A percentile compares a stretch with the other conserved stretches of the same genome.
Conservation (phyloP, 192 early-diverging fungal genomes). For the Obelidium mucronatum region DNA sequence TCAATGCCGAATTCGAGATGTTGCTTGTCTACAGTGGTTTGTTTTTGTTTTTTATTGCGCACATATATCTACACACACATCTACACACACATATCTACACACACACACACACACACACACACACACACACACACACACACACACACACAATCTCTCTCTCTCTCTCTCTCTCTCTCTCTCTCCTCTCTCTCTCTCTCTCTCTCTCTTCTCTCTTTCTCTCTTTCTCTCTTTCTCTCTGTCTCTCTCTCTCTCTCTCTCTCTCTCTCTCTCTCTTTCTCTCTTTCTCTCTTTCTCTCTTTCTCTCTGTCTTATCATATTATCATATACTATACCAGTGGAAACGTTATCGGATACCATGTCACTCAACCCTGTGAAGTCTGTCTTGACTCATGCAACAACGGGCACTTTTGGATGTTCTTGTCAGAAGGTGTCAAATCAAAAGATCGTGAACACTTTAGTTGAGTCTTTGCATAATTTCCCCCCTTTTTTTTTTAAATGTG, state of each 20-base stretch:
- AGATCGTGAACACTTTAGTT: constrained; percentile 30
- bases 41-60: neutral
- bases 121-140: no score
- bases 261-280: neutral
- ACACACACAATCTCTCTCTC: neutral
- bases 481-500: neutral
- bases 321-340: constrained; percentile 55
- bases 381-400: constrained; percentile 92
- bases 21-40: constrained; percentile 80
- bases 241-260: neutral
- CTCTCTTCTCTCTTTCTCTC: neutral
- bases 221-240: neutral
- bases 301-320: neutral
- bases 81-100: no score
- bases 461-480: neutral
- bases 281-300: neutral
- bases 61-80: neutral
- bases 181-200: neutral
- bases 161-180: neutral
- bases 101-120: no score
- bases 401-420: constrained; percentile 95
- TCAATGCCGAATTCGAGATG: constrained; percentile 78
- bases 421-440: constrained; percentile 39
- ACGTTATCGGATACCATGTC: constrained; percentile 83
- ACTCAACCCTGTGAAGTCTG: constrained; percentile 84